Conservation (phyloP, 164 flowering plant genomes). For the Vitis rupestris region DNA sequence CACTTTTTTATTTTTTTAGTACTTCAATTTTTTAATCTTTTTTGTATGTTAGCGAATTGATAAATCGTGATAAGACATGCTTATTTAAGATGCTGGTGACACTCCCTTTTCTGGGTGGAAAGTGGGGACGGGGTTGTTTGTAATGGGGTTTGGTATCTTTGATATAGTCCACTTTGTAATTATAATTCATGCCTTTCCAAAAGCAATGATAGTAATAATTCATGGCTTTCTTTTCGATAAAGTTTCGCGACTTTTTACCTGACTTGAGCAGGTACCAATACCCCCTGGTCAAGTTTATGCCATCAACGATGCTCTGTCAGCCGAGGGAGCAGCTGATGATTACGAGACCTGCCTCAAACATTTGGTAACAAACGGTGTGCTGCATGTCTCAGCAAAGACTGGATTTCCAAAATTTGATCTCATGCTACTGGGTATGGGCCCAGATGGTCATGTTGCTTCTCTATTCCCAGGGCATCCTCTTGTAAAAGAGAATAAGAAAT, state of each 20-base stretch:
- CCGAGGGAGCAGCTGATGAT: conserved; percentile 84
- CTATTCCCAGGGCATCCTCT: conserved; percentile 80
- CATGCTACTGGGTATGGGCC: conserved; percentile 83
- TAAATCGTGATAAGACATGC: no score
- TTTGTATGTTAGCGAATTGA: no score
- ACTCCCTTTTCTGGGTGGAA: no score
- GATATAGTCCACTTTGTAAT: no score
- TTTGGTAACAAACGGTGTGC: conserved; percentile 35
- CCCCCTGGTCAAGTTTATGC: conserved; percentile 65
- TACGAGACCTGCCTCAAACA: conserved; percentile 63
- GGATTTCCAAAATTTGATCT: conserved; percentile 81
- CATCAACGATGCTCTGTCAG: conserved; percentile 69
- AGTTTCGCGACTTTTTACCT: background rate
- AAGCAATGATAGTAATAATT: no score
- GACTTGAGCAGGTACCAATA: conserved; percentile 53
- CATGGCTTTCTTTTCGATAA: background rate
- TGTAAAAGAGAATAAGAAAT: conserved; percentile 52
- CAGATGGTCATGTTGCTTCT: conserved; percentile 86
- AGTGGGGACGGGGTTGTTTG: no score
- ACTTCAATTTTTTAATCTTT: no score
- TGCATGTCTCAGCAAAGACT: conserved; percentile 33
- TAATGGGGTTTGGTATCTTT: no score
- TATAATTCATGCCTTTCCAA: no score
- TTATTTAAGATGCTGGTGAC: no score
- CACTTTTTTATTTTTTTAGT: no score